Evolutionary conservation across 2,329 filamentous ascomycete species (phyloP).

Genomic region (Alternaria triticina): DNA sequence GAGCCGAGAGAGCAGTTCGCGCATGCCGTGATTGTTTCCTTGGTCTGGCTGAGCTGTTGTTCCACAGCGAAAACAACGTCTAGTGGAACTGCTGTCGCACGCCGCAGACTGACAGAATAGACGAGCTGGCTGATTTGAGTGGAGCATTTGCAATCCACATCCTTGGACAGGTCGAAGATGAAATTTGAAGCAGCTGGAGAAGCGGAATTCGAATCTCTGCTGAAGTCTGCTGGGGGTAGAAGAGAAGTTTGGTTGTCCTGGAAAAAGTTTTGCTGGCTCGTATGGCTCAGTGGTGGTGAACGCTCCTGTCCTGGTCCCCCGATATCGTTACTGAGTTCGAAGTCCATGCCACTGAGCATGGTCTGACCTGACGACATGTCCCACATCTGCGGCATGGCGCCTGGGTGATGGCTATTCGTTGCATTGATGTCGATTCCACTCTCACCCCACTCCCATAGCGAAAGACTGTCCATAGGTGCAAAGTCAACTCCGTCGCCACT

Average conservation of each 20-base stretch:
- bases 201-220: neutral
- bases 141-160: neutral
- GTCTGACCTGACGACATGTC: neutral
- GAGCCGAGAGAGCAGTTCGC: neutral
- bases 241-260: neutral
- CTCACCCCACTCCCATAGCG: neutral
- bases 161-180: neutral
- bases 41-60: neutral
- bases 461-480: neutral
- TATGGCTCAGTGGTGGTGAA: neutral
- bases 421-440: neutral
- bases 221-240: neutral
- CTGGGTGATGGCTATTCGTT: neutral
- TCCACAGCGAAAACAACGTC: neutral
- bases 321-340: neutral
- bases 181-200: neutral
- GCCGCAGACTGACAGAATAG: neutral
- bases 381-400: neutral
- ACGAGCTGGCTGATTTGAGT: neutral
- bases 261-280: neutral
- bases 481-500: neutral
- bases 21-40: neutral
- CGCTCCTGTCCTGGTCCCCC: neutral
- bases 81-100: neutral
- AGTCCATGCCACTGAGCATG: neutral